These are phyloP conservation scores for Myrica gale DNA, from an alignment of 306 rosid genomes.

Conservation along the genomic window DNA sequence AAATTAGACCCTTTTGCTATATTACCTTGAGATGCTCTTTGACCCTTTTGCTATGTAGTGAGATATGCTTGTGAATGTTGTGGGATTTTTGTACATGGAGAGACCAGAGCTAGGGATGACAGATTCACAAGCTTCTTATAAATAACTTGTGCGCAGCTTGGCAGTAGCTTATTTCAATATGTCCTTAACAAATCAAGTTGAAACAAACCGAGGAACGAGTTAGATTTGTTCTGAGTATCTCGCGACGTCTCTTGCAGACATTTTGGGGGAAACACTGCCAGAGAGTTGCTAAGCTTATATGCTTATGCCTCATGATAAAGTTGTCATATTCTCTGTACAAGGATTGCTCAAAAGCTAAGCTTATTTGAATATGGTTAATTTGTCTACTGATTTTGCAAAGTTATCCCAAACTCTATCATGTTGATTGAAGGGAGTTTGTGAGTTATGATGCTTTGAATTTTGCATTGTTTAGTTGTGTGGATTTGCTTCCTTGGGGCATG, in stretches of 20 bases:
- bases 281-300: too few relatives aligned
- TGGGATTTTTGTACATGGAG: background rate
- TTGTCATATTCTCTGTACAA: background rate
- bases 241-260: background rate
- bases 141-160: background rate
- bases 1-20: background rate
- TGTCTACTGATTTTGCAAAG: background rate
- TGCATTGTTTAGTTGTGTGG: too few relatives aligned
- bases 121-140: background rate
- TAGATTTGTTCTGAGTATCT: background rate
- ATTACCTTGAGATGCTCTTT: background rate
- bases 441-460: too few relatives aligned
- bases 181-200: background rate
- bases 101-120: background rate
- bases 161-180: background rate
- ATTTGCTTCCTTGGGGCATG: too few relatives aligned
- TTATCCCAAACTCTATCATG: too few relatives aligned
- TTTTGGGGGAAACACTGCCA: too few relatives aligned
- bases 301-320: too few relatives aligned
- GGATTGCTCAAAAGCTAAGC: conserved; percentile 1
- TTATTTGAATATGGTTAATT: background rate
- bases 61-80: background rate
- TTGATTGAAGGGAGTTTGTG: too few relatives aligned
- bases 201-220: background rate
- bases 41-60: background rate